A percentile compares a stretch with the other conserved stretches of the same genome.
Evolutionary conservation across 495 filamentous ascomycete genomes (phyloP).

Genomic region (Patellaria atrata): DNA sequence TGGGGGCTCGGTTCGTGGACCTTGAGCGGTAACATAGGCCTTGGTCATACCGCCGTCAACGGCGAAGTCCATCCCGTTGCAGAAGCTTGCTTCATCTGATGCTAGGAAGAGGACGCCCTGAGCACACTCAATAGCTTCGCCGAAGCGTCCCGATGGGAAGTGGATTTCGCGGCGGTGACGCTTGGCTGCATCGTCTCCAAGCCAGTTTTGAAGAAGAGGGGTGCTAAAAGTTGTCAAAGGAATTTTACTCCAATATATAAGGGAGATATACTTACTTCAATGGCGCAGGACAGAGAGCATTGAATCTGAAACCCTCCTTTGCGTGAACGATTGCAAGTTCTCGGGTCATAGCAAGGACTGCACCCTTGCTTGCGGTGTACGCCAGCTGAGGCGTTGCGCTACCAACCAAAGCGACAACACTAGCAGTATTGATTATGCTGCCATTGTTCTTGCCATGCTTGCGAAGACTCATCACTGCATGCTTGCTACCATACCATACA

Average conservation of each 20-base stretch:
- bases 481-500: slow-evolving; percentile 93
- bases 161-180: slow-evolving; percentile 78
- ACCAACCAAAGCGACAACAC: slow-evolving; percentile 82
- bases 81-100: slow-evolving; percentile 86
- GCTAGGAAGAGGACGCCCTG: slow-evolving; percentile 89
- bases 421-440: slow-evolving; percentile 90
- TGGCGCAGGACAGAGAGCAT: slow-evolving; percentile 81
- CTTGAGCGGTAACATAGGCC: slow-evolving; percentile 88
- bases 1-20: slow-evolving; percentile 54
- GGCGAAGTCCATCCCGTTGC: slow-evolving; percentile 84
- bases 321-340: slow-evolving; percentile 33
- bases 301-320: slow-evolving; percentile 75
- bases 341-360: slow-evolving; percentile 57
- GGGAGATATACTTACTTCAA: slow-evolving; percentile 46
- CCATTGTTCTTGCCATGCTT: slow-evolving; percentile 60
- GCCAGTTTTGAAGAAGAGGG: slow-evolving; percentile 82
- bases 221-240: slow-evolving; percentile 30
- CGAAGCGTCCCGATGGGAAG: slow-evolving; percentile 89
- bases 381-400: slow-evolving; percentile 90
- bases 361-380: slow-evolving; percentile 91
- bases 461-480: slow-evolving; percentile 74
- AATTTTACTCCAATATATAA: slow-evolving; percentile 2
- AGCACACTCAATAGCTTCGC: slow-evolving; percentile 90
- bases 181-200: slow-evolving; percentile 79
- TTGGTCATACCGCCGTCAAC: slow-evolving; percentile 97